Evolutionary conservation across 306 rosid species (phyloP).

Genomic region (Gleditsia sinensis): DNA sequence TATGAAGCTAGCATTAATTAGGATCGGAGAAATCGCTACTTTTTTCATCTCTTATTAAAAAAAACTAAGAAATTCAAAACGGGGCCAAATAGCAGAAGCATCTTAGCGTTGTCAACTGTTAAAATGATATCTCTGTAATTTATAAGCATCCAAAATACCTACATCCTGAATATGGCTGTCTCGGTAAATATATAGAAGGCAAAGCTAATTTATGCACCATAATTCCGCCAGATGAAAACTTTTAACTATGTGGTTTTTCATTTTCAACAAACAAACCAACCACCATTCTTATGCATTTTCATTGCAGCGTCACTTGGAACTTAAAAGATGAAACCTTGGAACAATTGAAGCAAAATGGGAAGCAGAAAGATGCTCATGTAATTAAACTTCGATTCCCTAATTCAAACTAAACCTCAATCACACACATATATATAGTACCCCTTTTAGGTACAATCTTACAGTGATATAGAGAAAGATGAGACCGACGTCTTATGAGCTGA

Average conservation of each 20-base stretch:
- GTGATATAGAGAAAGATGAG: conserved; percentile 10
- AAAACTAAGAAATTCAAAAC: too few species aligned
- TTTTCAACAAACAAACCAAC: conserved; percentile 7
- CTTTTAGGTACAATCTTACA: conserved; percentile 28
- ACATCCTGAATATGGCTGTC: background rate
- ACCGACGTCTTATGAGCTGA: background rate
- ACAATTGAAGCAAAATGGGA: conserved; percentile 2
- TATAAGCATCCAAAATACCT: background rate
- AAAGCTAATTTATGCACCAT: conserved; percentile 20
- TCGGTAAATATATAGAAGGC: conserved; percentile 1
- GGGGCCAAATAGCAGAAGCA: background rate
- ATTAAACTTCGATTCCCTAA: background rate
- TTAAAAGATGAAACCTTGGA: background rate
- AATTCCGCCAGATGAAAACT: conserved; percentile 3
- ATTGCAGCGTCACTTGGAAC: background rate
- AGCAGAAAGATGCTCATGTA: conserved; percentile 17
- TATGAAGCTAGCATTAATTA: too few species aligned
- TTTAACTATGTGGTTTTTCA: background rate
- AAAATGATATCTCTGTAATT: background rate
- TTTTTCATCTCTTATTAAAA: too few species aligned
- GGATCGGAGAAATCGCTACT: too few species aligned
- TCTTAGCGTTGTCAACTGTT: background rate
- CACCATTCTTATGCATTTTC: background rate
- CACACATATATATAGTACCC: conserved; percentile 10
- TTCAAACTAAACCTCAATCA: conserved; percentile 18